Evolutionary conservation across 345 rosid species (phyloP), one percentile per base, ranked within the genome.

Genomic region (Moricandia moricandioides): DNA sequence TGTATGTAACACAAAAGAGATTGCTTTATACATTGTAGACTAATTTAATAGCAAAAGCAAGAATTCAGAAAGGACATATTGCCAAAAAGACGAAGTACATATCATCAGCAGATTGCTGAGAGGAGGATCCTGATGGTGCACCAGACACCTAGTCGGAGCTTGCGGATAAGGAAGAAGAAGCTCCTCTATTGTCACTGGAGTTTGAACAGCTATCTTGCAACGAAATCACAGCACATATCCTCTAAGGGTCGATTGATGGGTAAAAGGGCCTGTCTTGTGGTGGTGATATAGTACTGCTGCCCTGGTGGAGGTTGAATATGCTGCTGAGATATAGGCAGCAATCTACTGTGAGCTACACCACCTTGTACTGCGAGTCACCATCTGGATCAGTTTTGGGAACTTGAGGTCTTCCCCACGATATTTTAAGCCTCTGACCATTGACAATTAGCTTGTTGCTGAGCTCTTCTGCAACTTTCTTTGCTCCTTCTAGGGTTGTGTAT

Each of bases 341-440:
- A 21, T 21, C 24, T 2, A 21, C 24, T 21, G 24, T 2, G 24
- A 21, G 96, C 49, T 45, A 86, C 80, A 6, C 82, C 73, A 11
- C 85, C 89, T 65, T 85, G 93, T 83, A 91, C 31, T 87, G 91
- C 0, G 91, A 83, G 71, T 82, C 79, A 62, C 84, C 83, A 73
- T 89, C 91, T 18, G 74, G 52, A 57, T 94, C 91, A 1, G 88
- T 86, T 82, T 74, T 91, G 9, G 90, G 97, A 55, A 81, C 88
- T 79, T 89, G 97, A 58, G 97, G 97, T 70, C 88, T 87, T 39
- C 97, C 98, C 96, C 98, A 91, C 84, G 88, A 87, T 61, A 94
- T 84, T 81, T 94, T 94, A 80, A 94, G 83, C 76, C 97, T 79
- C 70, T 91, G 80, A 33, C 96, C 92, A 59, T 90, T 94, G 69